Evolutionary conservation across 78 protist genomes (phyloP).

Genomic region (slime mould (Dictyostelium discoideum)): DNA sequence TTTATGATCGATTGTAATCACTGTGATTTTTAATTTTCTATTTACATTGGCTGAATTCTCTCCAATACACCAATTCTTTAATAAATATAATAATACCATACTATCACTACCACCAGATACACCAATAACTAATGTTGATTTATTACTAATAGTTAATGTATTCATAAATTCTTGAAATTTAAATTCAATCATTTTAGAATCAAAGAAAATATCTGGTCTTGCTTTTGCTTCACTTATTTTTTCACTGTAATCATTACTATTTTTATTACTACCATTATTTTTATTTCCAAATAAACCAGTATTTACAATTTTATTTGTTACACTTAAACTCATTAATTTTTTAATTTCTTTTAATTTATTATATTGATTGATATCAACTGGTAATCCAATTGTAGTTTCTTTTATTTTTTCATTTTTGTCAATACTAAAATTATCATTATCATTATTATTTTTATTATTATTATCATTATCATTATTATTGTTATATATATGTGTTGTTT

Average conservation of each 20-base stretch:
- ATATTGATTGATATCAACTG: neutral
- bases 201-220: neutral
- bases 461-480: neutral
- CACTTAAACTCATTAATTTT: neutral
- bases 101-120: slow-evolving; percentile 29
- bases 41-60: neutral
- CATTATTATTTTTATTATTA: too few species aligned
- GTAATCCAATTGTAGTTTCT: neutral
- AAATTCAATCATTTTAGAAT: neutral
- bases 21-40: neutral
- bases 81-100: neutral
- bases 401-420: too few species aligned
- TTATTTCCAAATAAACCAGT: neutral
- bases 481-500: neutral
- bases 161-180: neutral
- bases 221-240: too few species aligned
- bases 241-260: too few species aligned
- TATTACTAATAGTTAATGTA: neutral
- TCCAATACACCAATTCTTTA: neutral
- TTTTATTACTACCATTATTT: too few species aligned
- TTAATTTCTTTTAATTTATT: neutral
- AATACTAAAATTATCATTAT: too few species aligned
- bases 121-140: neutral
- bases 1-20: neutral
- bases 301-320: neutral